Conservation (phyloP, 1,284 basidiomycete species). For the Ustilago tritici region DNA sequence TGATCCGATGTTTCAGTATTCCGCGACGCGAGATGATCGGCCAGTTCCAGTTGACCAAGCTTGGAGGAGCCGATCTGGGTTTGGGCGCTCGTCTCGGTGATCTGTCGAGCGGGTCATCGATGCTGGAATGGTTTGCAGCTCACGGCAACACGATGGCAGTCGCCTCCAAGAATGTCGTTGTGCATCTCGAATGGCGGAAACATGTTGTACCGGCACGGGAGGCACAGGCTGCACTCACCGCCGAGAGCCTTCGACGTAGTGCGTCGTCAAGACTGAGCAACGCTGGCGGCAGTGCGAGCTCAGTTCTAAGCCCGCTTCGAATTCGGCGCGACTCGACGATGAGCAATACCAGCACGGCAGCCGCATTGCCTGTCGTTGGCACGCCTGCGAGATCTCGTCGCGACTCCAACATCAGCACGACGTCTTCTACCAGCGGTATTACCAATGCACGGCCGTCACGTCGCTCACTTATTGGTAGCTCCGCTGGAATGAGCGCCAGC, state of each 20-base stretch:
- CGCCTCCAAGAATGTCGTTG: constrained; percentile 85
- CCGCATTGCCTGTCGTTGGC: constrained; percentile 7
- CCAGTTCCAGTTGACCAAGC: constrained; percentile 85
- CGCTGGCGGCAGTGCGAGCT: constrained; percentile 7
- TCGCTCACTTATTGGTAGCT: constrained; percentile 15
- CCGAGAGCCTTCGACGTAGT: constrained; percentile 33
- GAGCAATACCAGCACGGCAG: constrained; percentile 41
- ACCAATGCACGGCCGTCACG: constrained; percentile 26
- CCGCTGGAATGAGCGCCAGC: constrained; percentile 10
- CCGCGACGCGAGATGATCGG: constrained; percentile 87
- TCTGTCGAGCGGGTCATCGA: constrained; percentile 42
- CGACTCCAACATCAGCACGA: constrained; percentile 51
- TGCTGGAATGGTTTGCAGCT: constrained; percentile 80
- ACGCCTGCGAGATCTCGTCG: constrained; percentile 26
- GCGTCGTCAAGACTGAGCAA: constrained; percentile 40
- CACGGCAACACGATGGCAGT: constrained; percentile 91
- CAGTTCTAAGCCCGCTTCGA: constrained; percentile 38
- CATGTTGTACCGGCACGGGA: constrained; percentile 67
- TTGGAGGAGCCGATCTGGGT: constrained; percentile 73
- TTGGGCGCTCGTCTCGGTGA: constrained; percentile 45
- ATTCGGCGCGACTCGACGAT: constrained; percentile 49
- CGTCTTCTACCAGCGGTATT: constrained; percentile 31
- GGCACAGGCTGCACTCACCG: constrained; percentile 21
- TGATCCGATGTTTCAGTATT: constrained; percentile 89
- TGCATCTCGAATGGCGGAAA: constrained; percentile 89